Evolutionary conservation across 2,329 filamentous ascomycete genomes (phyloP).

Genomic region (Diplocarpon mali): DNA sequence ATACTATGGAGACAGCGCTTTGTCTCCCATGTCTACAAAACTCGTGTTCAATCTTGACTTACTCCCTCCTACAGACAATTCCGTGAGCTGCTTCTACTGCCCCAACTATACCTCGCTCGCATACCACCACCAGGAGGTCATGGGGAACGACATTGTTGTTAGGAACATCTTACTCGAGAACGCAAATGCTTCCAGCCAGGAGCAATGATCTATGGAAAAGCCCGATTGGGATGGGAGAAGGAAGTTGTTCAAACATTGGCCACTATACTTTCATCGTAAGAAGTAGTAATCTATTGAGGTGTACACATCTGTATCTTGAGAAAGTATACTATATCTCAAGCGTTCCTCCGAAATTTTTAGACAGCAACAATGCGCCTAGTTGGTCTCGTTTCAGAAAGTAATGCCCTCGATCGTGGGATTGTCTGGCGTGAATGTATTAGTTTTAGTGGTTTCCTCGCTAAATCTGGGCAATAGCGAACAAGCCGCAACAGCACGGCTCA

Average conservation of each 20-base stretch:
- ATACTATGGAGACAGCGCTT: conserved; percentile 44
- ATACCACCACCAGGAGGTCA: conserved; percentile 41
- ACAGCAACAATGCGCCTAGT: neutral
- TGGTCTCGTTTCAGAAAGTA: neutral
- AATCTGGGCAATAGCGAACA: too few relatives aligned
- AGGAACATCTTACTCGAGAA: conserved; percentile 39
- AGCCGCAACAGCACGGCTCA: too few relatives aligned
- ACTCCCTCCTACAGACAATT: conserved; percentile 32
- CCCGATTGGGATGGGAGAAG: conserved; percentile 39
- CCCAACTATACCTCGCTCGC: conserved; percentile 43
- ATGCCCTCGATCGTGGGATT: too few relatives aligned
- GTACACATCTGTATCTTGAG: neutral
- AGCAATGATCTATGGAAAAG: conserved; percentile 45
- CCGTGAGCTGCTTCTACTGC: conserved; percentile 47
- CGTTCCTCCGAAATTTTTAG: neutral
- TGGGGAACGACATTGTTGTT: conserved; percentile 40
- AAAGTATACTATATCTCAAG: neutral
- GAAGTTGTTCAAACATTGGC: conserved; percentile 38
- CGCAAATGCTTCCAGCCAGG: conserved; percentile 36
- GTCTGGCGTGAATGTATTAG: too few relatives aligned
- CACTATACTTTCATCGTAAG: conserved; percentile 30
- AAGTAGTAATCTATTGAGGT: neutral
- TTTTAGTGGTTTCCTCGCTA: too few relatives aligned
- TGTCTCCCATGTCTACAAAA: neutral
- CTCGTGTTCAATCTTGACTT: neutral